These are phyloP conservation scores for Cicer cuneatum DNA, from an alignment of 306 rosid species.

Conservation along the genomic window DNA sequence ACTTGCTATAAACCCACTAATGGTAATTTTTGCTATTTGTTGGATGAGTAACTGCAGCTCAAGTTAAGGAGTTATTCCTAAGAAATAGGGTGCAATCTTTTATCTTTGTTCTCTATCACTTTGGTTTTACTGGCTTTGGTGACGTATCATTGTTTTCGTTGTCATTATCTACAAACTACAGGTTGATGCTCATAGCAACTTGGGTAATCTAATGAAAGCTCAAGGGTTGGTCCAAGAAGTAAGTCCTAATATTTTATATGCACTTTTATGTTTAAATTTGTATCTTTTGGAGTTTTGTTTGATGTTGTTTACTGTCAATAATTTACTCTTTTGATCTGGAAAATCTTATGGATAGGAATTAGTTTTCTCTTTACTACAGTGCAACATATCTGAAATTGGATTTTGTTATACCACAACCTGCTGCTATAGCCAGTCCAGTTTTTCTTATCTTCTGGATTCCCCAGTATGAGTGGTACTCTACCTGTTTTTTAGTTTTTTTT, in stretches of 20 bases:
- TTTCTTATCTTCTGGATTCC: slow-evolving; percentile 39
- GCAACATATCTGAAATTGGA: slow-evolving; percentile 32
- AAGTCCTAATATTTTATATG: slow-evolving; percentile 49
- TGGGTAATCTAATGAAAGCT: slow-evolving; percentile 66
- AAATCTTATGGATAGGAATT: slow-evolving; percentile 11
- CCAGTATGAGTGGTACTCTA: slow-evolving; percentile 40
- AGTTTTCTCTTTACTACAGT: slow-evolving; percentile 24
- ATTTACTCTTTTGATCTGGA: slow-evolving; percentile 24
- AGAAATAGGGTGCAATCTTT: slow-evolving; percentile 17
- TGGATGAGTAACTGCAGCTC: slow-evolving; percentile 22
- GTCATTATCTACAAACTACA: slow-evolving; percentile 28
- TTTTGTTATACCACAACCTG: slow-evolving; percentile 38
- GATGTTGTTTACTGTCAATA: not conserved
- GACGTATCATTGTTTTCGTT: slow-evolving; percentile 10
- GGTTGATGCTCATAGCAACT: slow-evolving; percentile 66
- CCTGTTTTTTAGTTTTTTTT: slow-evolving; percentile 32
- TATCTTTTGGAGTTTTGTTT: slow-evolving; percentile 30
- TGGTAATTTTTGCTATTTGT: slow-evolving; percentile 57
- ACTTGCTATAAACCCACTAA: slow-evolving; percentile 84
- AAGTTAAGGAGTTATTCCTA: not conserved
- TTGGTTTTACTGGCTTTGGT: slow-evolving; percentile 6
- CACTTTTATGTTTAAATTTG: slow-evolving; percentile 24
- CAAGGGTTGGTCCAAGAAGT: slow-evolving; percentile 86
- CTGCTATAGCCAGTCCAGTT: slow-evolving; percentile 29
- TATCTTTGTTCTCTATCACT: slow-evolving; percentile 5